Evolutionary conservation across 2,329 filamentous ascomycete genomes (phyloP), one percentile per base, ranked within the genome.

Genomic region (Aspergillus sp.): DNA sequence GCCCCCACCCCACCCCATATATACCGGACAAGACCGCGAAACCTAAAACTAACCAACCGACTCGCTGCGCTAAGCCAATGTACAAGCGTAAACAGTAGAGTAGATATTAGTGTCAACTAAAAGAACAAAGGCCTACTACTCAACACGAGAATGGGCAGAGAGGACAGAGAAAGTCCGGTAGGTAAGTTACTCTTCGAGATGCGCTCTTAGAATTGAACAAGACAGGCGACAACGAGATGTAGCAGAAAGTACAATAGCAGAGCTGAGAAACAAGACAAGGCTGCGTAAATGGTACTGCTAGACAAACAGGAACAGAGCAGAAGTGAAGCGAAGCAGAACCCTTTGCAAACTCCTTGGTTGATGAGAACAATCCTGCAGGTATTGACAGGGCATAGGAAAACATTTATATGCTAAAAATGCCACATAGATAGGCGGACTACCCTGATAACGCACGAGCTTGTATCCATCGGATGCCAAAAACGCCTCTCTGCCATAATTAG

Each of bases 321-420:
- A 48, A 43, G 19, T 23, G 53, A 53, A 55, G 35, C 25, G 50
- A 39, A 41, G 9, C 12, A 56, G 54, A 54, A 53, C 62, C 59
- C 52, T 50, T 52, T 49, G 58, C 54, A 47, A 64, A 60, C 62
- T 59, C 62, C 62, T 62, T 61, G 56, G 59, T 57, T 46, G 50
- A 62, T 58, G 58, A 57, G 48, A 49, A 45, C 43, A 54, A 51
- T 58, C 54, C 56, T 58, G 56, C 54, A 57, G 37, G 54, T 52
- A 59, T 57, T 46, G 56, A 56, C 49, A 44, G 47, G 57, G 52
- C 58, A 56, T 51, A 64, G 55, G 48, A 55, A 56, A 62, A 61
- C 62, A 59, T 55, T 58, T 61, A 61, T 48, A 62, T 62, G 60
- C 58, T 62, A 57, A 58, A 56, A 58, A 60, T 58, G 58, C 52